A percentile compares a stretch with the other conserved stretches of the same genome.
These are phyloP conservation scores for Sphaerobolus stellatus DNA, from an alignment of 1,284 basidiomycete species.

Conservation along the genomic window DNA sequence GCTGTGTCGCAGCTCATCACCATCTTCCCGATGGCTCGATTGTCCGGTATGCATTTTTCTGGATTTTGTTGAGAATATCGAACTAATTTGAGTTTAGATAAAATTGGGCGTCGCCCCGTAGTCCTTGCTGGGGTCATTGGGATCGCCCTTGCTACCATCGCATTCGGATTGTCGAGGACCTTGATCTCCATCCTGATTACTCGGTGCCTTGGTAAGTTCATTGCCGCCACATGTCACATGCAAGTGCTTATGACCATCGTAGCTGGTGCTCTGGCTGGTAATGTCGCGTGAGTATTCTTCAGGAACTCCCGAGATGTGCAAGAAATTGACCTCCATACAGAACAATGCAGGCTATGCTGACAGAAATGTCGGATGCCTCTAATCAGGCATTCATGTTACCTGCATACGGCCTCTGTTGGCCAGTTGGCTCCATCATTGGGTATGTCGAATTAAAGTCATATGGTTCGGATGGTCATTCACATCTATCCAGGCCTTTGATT, in stretches of 20 bases:
- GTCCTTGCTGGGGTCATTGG: background rate
- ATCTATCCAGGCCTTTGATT: background rate
- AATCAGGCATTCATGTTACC: background rate
- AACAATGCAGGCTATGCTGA: no score
- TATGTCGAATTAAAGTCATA: background rate
- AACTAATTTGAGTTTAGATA: no score
- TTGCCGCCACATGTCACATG: background rate
- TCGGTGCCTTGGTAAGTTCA: background rate
- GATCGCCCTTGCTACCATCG: background rate
- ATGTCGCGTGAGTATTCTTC: background rate
- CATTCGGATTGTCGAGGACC: background rate
- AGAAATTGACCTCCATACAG: background rate
- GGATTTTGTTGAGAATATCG: no score
- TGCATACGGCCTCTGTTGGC: background rate
- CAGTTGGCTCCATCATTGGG: background rate
- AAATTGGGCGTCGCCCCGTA: background rate
- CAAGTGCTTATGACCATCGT: background rate
- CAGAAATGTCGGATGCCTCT: background rate
- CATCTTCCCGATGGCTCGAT: constrained; percentile 46
- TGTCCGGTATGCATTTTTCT: constrained; percentile 10
- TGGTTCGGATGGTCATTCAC: background rate
- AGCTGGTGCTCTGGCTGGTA: background rate
- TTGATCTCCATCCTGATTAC: background rate
- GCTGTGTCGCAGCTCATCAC: constrained; percentile 59
- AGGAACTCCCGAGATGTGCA: background rate